Base-by-base conservation (phyloP, 2,329 filamentous ascomycete species). In the Xylaria sp. region DNA sequence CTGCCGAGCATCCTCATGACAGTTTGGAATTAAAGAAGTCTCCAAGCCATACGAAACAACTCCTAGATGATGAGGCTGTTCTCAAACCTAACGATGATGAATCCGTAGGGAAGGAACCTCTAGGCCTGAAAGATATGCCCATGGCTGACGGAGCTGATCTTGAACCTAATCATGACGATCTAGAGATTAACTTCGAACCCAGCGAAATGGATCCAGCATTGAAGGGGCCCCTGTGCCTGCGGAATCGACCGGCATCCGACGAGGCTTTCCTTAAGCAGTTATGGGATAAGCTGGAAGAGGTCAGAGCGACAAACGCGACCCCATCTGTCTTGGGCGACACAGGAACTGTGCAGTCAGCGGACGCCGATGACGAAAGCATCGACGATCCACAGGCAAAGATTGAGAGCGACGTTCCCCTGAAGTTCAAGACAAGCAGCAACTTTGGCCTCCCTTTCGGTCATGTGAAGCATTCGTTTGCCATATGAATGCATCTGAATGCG, bases 211-310 rank as follows among this genome's bases (percentile, higher is more conserved):
- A 84, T 61, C 72, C 70, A 1, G 72, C 74, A 18, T 73, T 85
- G 37, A 80, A 76, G 56, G 82, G 80, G 0, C 82, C 82, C 7
- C 65, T 84, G 54, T 81, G 80, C 73, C 74, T 85, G 44, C 76
- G 77, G 59, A 85, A 85, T 62, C 79, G 81, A 60, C 81, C 81
- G 1, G 80, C 79, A 1, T 76, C 82, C 53, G 82, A 85, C 59
- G 82, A 83, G 64, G 72, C 79, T 19, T 85, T 85, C 63, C 78
- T 81, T 54, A 73, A 74, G 50, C 73, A 73, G 59, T 69, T 85
- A 13, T 77, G 79, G 44, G 76, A 81, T 66, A 83, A 80, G 67
- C 75, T 85, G 2, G 76, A 80, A 59, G 75, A 78, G 48, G 77
- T 77, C 58, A 76, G 74, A 55, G 76, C 75, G 11, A 72, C 77